A percentile compares a stretch with the other conserved stretches of the same genome.
Conservation (phyloP, 208 protist species). For the Acanthamoeba healyi region DNA sequence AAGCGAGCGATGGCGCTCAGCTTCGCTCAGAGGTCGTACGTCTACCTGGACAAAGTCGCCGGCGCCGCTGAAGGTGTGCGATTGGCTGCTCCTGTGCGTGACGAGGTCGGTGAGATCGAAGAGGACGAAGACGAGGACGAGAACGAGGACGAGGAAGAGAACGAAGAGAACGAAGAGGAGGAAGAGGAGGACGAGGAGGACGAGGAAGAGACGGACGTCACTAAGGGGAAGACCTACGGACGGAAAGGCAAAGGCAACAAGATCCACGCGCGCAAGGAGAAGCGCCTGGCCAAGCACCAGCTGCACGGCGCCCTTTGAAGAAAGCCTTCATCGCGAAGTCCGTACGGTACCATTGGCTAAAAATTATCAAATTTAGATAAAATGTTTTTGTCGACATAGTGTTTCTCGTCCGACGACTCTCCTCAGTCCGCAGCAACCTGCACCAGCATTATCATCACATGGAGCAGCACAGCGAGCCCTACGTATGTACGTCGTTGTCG, state of each 20-base stretch:
- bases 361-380: no score
- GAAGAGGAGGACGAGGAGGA: conserved; percentile 45
- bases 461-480: no score
- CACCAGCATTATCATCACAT: no score
- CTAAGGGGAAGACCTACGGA: no score
- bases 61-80: no score
- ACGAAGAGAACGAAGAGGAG: neutral
- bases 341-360: no score
- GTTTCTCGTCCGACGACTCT: no score
- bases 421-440: no score
- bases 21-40: neutral
- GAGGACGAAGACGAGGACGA: neutral
- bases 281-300: conserved; percentile 19
- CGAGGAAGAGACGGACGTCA: neutral
- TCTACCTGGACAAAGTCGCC: neutral
- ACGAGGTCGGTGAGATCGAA: neutral
- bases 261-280: conserved; percentile 44
- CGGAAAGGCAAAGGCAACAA: conserved; percentile 19
- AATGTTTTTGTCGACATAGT: no score
- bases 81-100: neutral
- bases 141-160: neutral
- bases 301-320: no score
- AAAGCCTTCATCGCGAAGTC: no score
- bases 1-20: conserved; percentile 38
- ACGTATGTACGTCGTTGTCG: no score